phyloP scores from a whole-genome alignment of 495 filamentous ascomycete genomes.

The Tuber brumale region DNA sequence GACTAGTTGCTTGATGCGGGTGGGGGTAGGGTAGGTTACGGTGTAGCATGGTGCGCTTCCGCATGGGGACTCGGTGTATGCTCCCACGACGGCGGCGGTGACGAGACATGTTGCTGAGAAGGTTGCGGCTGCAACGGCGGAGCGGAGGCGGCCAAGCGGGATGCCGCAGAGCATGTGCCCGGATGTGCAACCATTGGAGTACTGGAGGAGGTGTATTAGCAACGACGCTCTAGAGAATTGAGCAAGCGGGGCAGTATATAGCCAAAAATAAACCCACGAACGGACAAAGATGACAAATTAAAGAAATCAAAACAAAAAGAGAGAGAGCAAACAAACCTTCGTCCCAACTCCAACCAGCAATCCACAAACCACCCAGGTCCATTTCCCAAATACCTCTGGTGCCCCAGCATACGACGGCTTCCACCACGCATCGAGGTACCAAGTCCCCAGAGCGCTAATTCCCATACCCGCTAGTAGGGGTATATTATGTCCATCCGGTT shows the following conservation, averaged over 20 bases:
- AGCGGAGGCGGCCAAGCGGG: constrained; percentile 50
- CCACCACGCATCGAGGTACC: constrained; percentile 46
- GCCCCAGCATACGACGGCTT: constrained; percentile 46
- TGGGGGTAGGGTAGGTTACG: constrained; percentile 46
- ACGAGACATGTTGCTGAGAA: constrained; percentile 53
- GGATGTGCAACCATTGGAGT: constrained; percentile 53
- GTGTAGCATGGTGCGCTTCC: constrained; percentile 48
- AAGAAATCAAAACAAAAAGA: neutral
- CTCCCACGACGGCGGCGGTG: constrained; percentile 47
- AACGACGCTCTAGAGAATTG: constrained; percentile 38
- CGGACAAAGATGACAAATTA: neutral
- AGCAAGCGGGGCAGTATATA: constrained; percentile 13
- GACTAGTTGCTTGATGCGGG: constrained; percentile 29
- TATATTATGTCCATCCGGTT: constrained; percentile 44
- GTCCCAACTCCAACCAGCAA: constrained; percentile 54
- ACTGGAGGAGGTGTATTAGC: constrained; percentile 5
- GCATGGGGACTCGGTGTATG: constrained; percentile 42
- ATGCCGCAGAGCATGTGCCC: constrained; percentile 59
- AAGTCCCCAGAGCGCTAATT: constrained; percentile 46
- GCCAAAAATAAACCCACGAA: neutral
- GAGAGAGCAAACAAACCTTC: constrained; percentile 44
- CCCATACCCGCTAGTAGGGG: constrained; percentile 50
- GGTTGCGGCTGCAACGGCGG: constrained; percentile 50
- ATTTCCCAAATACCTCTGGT: constrained; percentile 41
- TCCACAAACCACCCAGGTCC: constrained; percentile 46